These are phyloP conservation scores for Hypomontagnella monticulosa DNA, from an alignment of 495 filamentous ascomycete species.

Conservation along the genomic window DNA sequence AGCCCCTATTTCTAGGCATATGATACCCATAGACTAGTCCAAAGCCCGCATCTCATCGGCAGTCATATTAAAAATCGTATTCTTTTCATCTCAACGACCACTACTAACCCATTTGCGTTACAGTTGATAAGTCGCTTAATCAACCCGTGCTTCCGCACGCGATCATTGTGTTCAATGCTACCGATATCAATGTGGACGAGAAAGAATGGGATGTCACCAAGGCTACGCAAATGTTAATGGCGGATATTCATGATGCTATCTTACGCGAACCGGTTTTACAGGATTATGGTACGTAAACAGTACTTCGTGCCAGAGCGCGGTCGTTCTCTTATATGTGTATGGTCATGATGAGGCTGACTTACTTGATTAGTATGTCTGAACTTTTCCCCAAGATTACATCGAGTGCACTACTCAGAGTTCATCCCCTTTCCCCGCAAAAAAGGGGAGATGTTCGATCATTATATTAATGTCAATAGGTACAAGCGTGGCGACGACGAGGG, in stretches of 20 bases:
- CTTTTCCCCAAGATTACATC: background rate
- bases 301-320: background rate
- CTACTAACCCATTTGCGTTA: background rate
- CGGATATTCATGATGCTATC: slow-evolving; percentile 43
- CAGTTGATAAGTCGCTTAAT: slow-evolving; percentile 63
- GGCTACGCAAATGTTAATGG: slow-evolving; percentile 56
- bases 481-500: slow-evolving; percentile 38
- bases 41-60: no score
- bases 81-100: background rate
- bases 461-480: slow-evolving; percentile 26
- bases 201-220: slow-evolving; percentile 58
- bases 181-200: slow-evolving; percentile 56
- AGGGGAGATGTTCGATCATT: background rate
- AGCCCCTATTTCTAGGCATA: background rate
- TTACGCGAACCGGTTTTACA: slow-evolving; percentile 39
- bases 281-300: slow-evolving; percentile 44
- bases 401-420: background rate
- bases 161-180: slow-evolving; percentile 64
- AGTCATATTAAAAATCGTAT: background rate
- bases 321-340: background rate
- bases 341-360: background rate
- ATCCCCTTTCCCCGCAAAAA: background rate
- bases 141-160: slow-evolving; percentile 65
- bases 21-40: no score
- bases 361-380: slow-evolving; percentile 19